A percentile compares a stretch with the other conserved stretches of the same genome.
phyloP scores from a whole-genome alignment of 192 early-diverging fungal species.

The Globomyces pollinis-pini region DNA sequence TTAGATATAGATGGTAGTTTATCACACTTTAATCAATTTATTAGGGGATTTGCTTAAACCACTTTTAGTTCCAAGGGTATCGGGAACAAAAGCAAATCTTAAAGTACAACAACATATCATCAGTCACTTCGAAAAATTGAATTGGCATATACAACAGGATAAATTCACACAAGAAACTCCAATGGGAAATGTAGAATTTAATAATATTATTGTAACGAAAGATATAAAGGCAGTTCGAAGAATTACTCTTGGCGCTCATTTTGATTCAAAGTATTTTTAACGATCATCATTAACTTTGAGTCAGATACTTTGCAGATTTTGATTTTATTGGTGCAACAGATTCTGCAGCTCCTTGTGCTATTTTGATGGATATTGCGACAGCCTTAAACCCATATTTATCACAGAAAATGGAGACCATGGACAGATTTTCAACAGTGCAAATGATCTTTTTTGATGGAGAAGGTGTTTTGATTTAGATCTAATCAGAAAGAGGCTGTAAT shows the following conservation, averaged over 20 bases:
- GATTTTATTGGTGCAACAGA: slow-evolving; percentile 86
- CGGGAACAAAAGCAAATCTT: slow-evolving; percentile 63
- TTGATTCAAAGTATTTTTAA: slow-evolving; percentile 86
- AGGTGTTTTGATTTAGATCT: no score
- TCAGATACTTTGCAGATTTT: slow-evolving; percentile 40
- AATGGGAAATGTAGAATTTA: slow-evolving; percentile 62
- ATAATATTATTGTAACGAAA: slow-evolving; percentile 87
- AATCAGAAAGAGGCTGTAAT: slow-evolving; percentile 86
- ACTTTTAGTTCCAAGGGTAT: slow-evolving; percentile 74
- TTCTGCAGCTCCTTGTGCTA: slow-evolving; percentile 83
- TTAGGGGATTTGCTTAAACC: no score
- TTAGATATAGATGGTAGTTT: no score
- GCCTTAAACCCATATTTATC: slow-evolving; percentile 44
- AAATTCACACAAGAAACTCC: slow-evolving; percentile 72
- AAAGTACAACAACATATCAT: slow-evolving; percentile 68
- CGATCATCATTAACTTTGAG: no score
- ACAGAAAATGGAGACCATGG: not conserved
- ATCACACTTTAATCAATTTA: no score
- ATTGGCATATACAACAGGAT: slow-evolving; percentile 77
- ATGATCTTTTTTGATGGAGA: slow-evolving; percentile 98
- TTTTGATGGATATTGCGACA: slow-evolving; percentile 76
- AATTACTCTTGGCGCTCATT: slow-evolving; percentile 87
- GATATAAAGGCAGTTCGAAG: slow-evolving; percentile 61
- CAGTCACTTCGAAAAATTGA: slow-evolving; percentile 50
- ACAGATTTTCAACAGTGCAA: slow-evolving; percentile 56